phyloP scores from a whole-genome alignment of 2,329 filamentous ascomycete species.

The Penicillium capsulatum region DNA sequence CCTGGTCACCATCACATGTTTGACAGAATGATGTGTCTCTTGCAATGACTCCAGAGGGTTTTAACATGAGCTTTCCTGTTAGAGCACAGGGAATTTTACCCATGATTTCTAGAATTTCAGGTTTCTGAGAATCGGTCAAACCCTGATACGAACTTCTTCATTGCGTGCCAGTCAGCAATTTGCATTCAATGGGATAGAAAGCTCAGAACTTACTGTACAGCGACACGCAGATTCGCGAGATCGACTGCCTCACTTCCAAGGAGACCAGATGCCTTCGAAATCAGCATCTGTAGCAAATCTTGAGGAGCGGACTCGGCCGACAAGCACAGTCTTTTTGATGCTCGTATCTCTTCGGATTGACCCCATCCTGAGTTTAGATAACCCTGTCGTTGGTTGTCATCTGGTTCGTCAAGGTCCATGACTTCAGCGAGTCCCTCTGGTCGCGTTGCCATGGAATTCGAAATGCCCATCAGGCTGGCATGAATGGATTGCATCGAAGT shows the following conservation, averaged over 20 bases:
- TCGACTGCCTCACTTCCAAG: constrained; percentile 34
- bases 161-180: constrained; percentile 7
- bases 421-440: not conserved
- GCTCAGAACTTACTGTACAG: constrained; percentile 47
- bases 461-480: constrained; percentile 4
- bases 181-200: not conserved
- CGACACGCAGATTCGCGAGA: constrained; percentile 40
- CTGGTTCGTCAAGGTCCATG: not conserved
- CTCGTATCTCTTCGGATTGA: constrained; percentile 20
- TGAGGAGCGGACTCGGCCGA: constrained; percentile 32
- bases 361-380: constrained; percentile 6
- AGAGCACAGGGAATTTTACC: constrained; percentile 56
- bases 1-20: constrained; percentile 36
- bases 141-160: constrained; percentile 43
- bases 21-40: constrained; percentile 30
- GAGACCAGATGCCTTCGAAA: constrained; percentile 28
- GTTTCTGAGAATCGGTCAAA: constrained; percentile 50
- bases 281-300: constrained; percentile 31
- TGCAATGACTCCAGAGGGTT: constrained; percentile 23
- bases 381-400: constrained; percentile 8
- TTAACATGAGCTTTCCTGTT: constrained; percentile 44
- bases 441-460: not conserved
- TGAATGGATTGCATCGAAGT: constrained; percentile 21
- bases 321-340: constrained; percentile 36
- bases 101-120: constrained; percentile 52